Base-by-base conservation (phyloP, 257 asterid genomes). In the Misopates orontium region DNA sequence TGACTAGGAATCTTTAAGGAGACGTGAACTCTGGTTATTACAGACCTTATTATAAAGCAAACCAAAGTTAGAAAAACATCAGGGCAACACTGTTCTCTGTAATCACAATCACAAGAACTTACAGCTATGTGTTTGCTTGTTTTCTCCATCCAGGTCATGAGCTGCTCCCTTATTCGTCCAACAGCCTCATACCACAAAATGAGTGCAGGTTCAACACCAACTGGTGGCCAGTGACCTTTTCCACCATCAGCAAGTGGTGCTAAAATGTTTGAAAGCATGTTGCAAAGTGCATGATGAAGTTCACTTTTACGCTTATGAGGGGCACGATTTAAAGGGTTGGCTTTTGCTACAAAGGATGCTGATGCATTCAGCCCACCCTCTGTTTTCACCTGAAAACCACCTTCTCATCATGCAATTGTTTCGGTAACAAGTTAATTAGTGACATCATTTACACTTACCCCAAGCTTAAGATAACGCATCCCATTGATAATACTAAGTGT, bases 121-220 rank as follows among this genome's bases (percentile, higher is more conserved):
- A 90, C 99, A 76, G 95, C 79, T 66, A 90, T 88, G 71, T 94
- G 97, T 84, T 94, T 94, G 87, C 96, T 94, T 83, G 90, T 97
- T 71, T 88, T 94, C 76, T 94, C 99, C 91, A 90, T 90, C 99
- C 99, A 94, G 68, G 86, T 83, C 88, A 84, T 81, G 66, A 94
- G 95, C 72, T 94, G 96, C 65, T 71, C 78, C 81, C 96, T 83
- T 78, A 94, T 90, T 68, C 92, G 90, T 45, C 95, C 96, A 77
- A 94, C 96, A 73, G 99, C 99, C 78, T 94, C 99, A 73, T 94
- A 90, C 99, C 97, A 94, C 48, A 94, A 82, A 70, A 90, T 79
- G 67, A 94, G 94, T 60, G 99, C 97, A 77, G 96, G 95, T 65
- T 90, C 99, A 66, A 94, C 90, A 68, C 96, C 87, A 47, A 82